These are phyloP conservation scores for Monosporascus sp. DNA, from an alignment of 2,329 filamentous ascomycete genomes.

Conservation along the genomic window DNA sequence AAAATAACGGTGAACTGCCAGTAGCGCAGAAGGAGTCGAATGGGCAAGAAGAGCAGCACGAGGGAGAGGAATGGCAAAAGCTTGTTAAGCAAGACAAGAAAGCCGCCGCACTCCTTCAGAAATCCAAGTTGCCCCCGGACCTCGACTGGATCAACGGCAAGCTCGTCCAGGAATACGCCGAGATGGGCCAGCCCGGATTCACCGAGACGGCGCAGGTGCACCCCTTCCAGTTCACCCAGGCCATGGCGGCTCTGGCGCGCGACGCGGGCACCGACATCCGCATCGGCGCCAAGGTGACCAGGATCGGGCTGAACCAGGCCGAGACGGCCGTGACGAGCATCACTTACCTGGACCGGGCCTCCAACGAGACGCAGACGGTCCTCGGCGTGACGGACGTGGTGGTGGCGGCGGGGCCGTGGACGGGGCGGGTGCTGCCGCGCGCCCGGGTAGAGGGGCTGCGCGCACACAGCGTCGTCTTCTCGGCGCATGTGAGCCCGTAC, in stretches of 20 bases:
- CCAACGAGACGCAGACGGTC: conserved; percentile 30
- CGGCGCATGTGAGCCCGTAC: conserved; percentile 63
- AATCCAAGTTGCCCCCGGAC: conserved; percentile 64
- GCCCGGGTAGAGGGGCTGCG: conserved; percentile 54
- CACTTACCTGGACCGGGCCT: conserved; percentile 48
- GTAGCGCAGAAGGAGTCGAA: conserved; percentile 1
- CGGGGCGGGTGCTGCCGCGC: conserved; percentile 50
- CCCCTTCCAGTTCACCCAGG: conserved; percentile 81
- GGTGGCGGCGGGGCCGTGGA: conserved; percentile 59
- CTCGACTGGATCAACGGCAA: conserved; percentile 78
- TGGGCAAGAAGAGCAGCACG: conserved; percentile 10
- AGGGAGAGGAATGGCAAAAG: conserved; percentile 51
- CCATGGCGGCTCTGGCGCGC: conserved; percentile 71
- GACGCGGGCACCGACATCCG: conserved; percentile 64
- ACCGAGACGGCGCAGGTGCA: conserved; percentile 89
- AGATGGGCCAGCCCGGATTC: conserved; percentile 67
- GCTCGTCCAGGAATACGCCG: conserved; percentile 64
- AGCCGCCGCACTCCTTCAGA: conserved; percentile 42
- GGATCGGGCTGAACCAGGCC: conserved; percentile 49
- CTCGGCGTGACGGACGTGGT: conserved; percentile 47
- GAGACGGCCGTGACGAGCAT: conserved; percentile 54
- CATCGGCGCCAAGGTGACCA: conserved; percentile 61
- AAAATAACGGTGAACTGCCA: conserved; percentile 5
- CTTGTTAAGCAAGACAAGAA: conserved; percentile 54
- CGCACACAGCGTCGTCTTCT: conserved; percentile 62